Evolutionary conservation across 495 filamentous ascomycete genomes (phyloP), one percentile per base, ranked within the genome.

Genomic region (Podospora anserina): DNA sequence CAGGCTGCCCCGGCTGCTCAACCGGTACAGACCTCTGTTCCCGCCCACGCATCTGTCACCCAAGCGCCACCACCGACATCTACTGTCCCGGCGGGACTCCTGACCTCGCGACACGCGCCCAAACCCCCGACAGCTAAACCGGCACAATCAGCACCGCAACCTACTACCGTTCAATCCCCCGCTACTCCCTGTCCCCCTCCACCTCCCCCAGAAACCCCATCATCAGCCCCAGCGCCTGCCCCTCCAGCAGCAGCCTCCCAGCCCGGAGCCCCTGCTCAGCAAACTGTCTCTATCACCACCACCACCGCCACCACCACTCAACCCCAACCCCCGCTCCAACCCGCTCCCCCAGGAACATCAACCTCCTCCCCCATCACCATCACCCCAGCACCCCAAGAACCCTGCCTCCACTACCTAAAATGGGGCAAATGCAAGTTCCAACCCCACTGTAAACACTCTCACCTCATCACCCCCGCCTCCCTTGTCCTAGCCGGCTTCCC

Each of bases 351-450:
- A 49, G 39, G 6, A 49, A 13, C 39, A 49, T 13, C 39, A 49
- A 49, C 39, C 30, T 32, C 30, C 4, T 5, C 30, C 4, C 4
- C 30, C 30, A 32, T 32, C 30, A 39, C 19, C 1, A 15, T n/a
- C 44, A 39, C 67, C 59, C 32, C 58, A 54, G 5, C 4, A 7
- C 13, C n/a, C 7, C 69, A 91, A 88, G 91, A 49, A 49, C 39
- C 39, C 9, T 49, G 39, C 39, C 7, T 49, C 39, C 39, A 49
- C 39, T 49, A 13, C 39, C 39, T 49, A 0, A 49, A 49, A 49
- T 49, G 39, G 39, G 39, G 39, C 39, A 49, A 49, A 49, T 49
- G 39, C 39, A 49, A 49, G 9, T 49, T 49, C 39, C 39, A 13
- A 11, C 39, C 39, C 5, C 5, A 49, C 7, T 49, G 39, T 11